Base-by-base conservation (phyloP, 805 yeast species). In the Candida broadrunensis region DNA sequence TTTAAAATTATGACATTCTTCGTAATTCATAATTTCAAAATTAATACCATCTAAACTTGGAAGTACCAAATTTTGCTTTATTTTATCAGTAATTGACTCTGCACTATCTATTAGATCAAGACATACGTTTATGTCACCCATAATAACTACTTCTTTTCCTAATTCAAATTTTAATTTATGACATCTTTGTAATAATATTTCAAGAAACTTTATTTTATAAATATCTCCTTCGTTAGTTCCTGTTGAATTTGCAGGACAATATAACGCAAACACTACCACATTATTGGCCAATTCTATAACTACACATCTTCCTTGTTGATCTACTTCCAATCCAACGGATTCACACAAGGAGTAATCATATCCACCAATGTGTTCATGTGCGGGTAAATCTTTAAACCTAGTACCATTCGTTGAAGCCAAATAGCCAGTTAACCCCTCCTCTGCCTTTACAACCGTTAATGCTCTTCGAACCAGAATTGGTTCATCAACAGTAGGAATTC, bases 201-300 rank as follows among this genome's bases (percentile, higher is more conserved):
- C 65, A 38, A 88, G 64, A 51, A 87, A 91, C 13, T 67, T 60
- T 29, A 78, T 49, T 37, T 95, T 62, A 48, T 70, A 82, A 11
- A 51, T 54, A 48, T 81, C 85, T 2, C 81, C 95, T 21, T 79
- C 83, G 19, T 77, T 84, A 0, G 88, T 78, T 1, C 74, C 77
- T 60, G 71, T 70, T 0, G 97, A 87, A 56, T 88, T 88, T 1
- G 98, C 98, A 0, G 98, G 98, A 56, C 97, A 91, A 55, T 91
- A 91, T 4, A 83, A 72, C 0, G 82, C 70, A 34, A 86, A 75
- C 0, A 86, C 58, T 3, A 86, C 86, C 1, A 80, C 54, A 39
- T 80, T 75, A 46, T 70, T 73, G 1, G 81, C 77, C 18, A 90
- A 55, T 54, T 93, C 98, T 0, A 90, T 62, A 4, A 87, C 73